Conservation (phyloP, 768 basidiomycete species). For the Tylopilus felleus region DNA sequence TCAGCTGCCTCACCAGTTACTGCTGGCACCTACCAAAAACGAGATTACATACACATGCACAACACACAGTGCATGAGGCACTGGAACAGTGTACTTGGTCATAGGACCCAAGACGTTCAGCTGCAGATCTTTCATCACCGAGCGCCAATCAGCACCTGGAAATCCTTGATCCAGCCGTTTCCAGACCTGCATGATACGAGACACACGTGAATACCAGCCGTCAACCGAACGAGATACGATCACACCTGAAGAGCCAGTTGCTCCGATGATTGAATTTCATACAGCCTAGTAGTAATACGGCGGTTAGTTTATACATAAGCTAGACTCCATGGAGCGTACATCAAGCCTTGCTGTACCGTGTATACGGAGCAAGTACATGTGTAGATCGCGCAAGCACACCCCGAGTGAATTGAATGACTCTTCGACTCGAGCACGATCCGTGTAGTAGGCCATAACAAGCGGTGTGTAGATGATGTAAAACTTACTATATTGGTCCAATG, state of each 20-base stretch:
- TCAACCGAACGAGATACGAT: constrained; percentile 18
- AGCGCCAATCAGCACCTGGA: constrained; percentile 31
- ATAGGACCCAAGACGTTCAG: constrained; percentile 25
- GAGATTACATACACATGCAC: constrained; percentile 25
- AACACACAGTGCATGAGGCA: constrained; percentile 19
- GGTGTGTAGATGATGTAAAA: constrained; percentile 20
- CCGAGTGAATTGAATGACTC: constrained; percentile 31
- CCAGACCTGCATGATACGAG: constrained; percentile 28
- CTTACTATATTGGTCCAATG: constrained; percentile 33
- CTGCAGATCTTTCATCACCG: constrained; percentile 36
- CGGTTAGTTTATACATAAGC: constrained; percentile 10
- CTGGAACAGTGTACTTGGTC: constrained; percentile 12
- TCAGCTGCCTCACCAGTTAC: constrained; percentile 24
- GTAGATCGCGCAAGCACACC: constrained; percentile 15
- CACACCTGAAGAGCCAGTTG: constrained; percentile 33
- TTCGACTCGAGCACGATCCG: constrained; percentile 22
- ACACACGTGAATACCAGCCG: constrained; percentile 21
- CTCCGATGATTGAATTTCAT: constrained; percentile 38
- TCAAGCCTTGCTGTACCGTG: constrained; percentile 23
- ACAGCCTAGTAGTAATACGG: constrained; percentile 29
- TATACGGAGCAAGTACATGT: constrained; percentile 4
- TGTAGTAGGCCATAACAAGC: constrained; percentile 32
- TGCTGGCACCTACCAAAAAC: constrained; percentile 21
- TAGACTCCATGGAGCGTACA: constrained; percentile 17
- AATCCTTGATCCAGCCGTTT: constrained; percentile 34